These are phyloP conservation scores for Lagerstroemia speciosa DNA, from an alignment of 345 rosid genomes.

Conservation along the genomic window DNA sequence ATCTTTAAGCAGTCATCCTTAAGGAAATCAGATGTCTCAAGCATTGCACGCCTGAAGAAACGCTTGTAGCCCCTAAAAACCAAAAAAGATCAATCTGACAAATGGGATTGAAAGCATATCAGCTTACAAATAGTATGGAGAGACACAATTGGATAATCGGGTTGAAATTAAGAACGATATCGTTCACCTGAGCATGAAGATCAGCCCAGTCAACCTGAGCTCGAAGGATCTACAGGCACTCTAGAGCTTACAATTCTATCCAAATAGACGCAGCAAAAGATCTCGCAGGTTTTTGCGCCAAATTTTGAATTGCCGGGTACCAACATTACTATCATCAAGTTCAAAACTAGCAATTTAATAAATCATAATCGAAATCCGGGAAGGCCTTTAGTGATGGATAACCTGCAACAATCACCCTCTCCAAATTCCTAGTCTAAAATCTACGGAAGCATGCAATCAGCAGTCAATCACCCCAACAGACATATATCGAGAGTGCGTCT, in stretches of 20 bases:
- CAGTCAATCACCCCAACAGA: background rate
- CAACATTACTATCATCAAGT: background rate
- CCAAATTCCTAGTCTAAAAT: background rate
- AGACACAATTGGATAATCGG: background rate
- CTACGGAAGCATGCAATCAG: background rate
- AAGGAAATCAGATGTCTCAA: constrained; percentile 75
- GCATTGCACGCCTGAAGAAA: constrained; percentile 61
- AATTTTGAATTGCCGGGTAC: background rate
- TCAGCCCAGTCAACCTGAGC: background rate
- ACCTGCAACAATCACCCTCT: background rate
- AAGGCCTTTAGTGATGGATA: background rate
- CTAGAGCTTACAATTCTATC: background rate
- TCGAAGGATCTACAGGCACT: background rate
- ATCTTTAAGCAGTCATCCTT: constrained; percentile 87
- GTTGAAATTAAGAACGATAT: no score
- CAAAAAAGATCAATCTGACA: background rate
- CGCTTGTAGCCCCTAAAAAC: constrained; percentile 86
- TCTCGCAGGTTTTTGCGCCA: background rate
- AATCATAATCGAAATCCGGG: background rate
- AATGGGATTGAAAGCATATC: background rate
- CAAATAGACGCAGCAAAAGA: background rate
- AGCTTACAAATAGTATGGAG: background rate
- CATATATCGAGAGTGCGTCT: background rate
- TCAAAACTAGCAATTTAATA: background rate
- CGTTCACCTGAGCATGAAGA: background rate